Evolutionary conservation across 2,329 filamentous ascomycete genomes (phyloP), one percentile per base, ranked within the genome.

Genomic region (Pyrenophora teres): DNA sequence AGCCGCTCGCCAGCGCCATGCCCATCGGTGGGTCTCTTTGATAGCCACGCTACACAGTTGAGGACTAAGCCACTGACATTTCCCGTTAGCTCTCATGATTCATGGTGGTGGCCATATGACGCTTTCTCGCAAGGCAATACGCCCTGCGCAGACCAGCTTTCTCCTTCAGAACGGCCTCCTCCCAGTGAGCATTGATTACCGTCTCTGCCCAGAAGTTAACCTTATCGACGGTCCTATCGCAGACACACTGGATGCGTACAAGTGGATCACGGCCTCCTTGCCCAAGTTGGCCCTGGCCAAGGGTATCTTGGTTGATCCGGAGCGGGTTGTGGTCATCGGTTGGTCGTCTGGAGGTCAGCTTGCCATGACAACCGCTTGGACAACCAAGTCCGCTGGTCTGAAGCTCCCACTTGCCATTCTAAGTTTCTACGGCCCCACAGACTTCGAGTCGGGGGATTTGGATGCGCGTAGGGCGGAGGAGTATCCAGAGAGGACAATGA

Each of bases 281-380:
- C 41, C 41, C 4, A 27, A 44, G 10, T 12, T 44, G 32, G 31
- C 41, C n/a, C 32, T 32, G 6, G 2, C 25, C 13, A 36, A 36
- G n/a, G 32, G 32, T 12, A 44, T 36, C 12, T 15, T 37, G 18
- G 32, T 62, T 5, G 68, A 71, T 36, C 47, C 63, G 2, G 62
- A 74, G 0, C 65, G 57, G 2, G 67, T 80, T 0, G 75, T 77
- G 0, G 72, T 60, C 0, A 62, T 82, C 0, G 80, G 80, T 0
- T 82, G 79, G 80, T 82, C 80, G 0, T 71, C 74, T 0, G 80
- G 80, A 0, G 81, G 78, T 0, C 66, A 71, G 3, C 65, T 83
- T 0, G 80, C 80, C 1, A 71, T 81, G 70, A 67, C 75, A 0
- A 55, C 78, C 0, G 76, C 54, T 0, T 81, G 68, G 65, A 80